Base-by-base conservation (phyloP, 768 basidiomycete genomes). In the Amanita pseudoporphyria region DNA sequence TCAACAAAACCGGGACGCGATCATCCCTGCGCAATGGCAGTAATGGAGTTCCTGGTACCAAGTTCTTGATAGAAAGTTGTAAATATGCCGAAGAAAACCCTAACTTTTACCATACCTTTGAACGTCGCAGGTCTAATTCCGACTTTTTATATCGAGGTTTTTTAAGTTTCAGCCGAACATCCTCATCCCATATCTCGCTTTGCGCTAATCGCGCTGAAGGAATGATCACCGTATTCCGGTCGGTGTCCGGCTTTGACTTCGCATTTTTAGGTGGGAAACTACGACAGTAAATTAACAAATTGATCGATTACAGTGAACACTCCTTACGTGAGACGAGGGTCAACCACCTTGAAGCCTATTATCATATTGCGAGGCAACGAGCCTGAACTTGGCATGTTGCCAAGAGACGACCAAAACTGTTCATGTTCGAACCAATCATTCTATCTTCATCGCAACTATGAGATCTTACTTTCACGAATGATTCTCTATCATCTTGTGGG, bases 181-280 rank as follows among this genome's bases (percentile, higher is more conserved):
- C 57, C 36, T 78, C 75, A 22, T 86, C 78, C 93, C 93, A 95
- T 9, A 96, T 72, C 12, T 78, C 72, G 56, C 80, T 82, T 33
- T 69, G 69, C 6, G 90, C 85, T 0, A 87, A 71, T 2, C 65
- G 60, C 0, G 74, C 59, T 0, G 76, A 77, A 0, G 88, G 89
- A 37, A 77, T 70, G 5, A 73, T 71, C 7, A 67, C 60, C 3
- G 66, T 64, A 1, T 68, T 57, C 2, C 61, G 51, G 14, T 57
- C 51, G 9, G 54, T 54, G 12, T 60, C 58, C 5, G 62, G 40
- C 4, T 63, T 60, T 3, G 71, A 60, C 59, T 79, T 80, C 1
- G 80, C 75, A 56, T 87, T 86, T 62, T 82, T 79, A 0, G 90
- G 92, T 43, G 92, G 91, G 59, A 91, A 94, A 55, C 92, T 94